Percentiles rank a stretch among this genome's conserved stretches.
These are phyloP conservation scores for Arthrobotrys sinensis DNA, from an alignment of 2,329 filamentous ascomycete genomes.

Conservation along the genomic window DNA sequence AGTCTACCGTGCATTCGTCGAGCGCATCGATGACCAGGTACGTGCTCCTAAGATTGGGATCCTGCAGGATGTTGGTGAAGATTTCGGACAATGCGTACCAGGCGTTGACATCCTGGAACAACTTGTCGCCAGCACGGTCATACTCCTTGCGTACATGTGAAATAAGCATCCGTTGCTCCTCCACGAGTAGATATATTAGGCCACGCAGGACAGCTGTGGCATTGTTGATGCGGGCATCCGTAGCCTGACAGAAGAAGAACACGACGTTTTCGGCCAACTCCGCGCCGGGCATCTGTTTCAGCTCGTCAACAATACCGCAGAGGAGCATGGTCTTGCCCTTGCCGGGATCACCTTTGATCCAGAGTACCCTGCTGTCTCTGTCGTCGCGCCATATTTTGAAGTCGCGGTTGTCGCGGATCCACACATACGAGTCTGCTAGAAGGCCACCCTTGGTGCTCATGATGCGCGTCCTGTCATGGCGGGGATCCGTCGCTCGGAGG, in stretches of 20 bases:
- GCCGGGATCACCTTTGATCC: constrained; percentile 68
- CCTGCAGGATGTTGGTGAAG: constrained; percentile 68
- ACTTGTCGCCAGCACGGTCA: constrained; percentile 65
- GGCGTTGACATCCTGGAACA: constrained; percentile 67
- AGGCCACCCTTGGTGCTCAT: constrained; percentile 67
- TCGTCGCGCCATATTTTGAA: constrained; percentile 65
- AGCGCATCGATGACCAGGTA: constrained; percentile 70
- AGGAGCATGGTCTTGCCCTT: constrained; percentile 70
- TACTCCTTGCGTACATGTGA: constrained; percentile 67
- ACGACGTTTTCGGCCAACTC: neutral
- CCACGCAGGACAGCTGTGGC: constrained; percentile 66
- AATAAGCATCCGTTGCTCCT: constrained; percentile 65
- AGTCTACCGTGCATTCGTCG: constrained; percentile 68
- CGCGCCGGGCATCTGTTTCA: neutral
- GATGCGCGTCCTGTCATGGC: constrained; percentile 67
- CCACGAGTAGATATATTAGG: constrained; percentile 65
- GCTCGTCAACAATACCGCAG: constrained; percentile 67
- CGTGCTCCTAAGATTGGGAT: constrained; percentile 64
- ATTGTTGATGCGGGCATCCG: constrained; percentile 64
- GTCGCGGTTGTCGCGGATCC: constrained; percentile 65
- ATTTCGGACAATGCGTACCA: constrained; percentile 67
- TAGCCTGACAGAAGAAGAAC: constrained; percentile 67
- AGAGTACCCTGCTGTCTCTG: constrained; percentile 65
- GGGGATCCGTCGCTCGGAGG: constrained; percentile 65
- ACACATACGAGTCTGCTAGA: constrained; percentile 65